Evolutionary conservation across 495 filamentous ascomycete genomes (phyloP).

Genomic region (Hypoxylon fragiforme): DNA sequence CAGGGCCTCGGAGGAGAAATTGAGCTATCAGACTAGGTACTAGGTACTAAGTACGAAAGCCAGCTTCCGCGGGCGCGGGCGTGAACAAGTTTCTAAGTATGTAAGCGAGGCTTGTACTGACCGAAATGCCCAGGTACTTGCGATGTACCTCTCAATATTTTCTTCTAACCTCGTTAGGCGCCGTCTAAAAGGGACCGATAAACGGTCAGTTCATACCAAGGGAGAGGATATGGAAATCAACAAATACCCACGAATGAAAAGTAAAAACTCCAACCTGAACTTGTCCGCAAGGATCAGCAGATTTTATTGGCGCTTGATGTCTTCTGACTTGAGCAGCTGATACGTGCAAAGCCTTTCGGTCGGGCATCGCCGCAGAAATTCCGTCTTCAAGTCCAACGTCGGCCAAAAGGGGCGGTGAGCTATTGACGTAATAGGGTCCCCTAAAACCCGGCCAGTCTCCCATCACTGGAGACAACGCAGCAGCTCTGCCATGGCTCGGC

Average conservation of each 20-base stretch:
- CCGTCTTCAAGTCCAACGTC: slow-evolving; percentile 28
- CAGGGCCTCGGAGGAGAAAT: slow-evolving; percentile 30
- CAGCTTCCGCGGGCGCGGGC: slow-evolving; percentile 27
- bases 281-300: slow-evolving; percentile 16
- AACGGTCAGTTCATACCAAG: slow-evolving; percentile 2
- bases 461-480: slow-evolving; percentile 34
- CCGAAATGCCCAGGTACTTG: slow-evolving; percentile 5
- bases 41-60: no score
- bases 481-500: slow-evolving; percentile 25
- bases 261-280: background rate
- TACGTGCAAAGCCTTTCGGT: slow-evolving; percentile 24
- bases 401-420: slow-evolving; percentile 34
- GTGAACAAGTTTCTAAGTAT: background rate
- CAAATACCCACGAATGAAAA: no score
- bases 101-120: slow-evolving; percentile 14
- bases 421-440: slow-evolving; percentile 33
- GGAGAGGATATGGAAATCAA: no score
- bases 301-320: slow-evolving; percentile 14
- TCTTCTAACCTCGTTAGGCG: slow-evolving; percentile 10
- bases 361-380: slow-evolving; percentile 33
- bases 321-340: slow-evolving; percentile 19
- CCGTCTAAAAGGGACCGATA: slow-evolving; percentile 8
- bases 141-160: slow-evolving; percentile 16
- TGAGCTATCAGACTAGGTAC: slow-evolving; percentile 27
- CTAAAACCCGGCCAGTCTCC: slow-evolving; percentile 16